Evolutionary conservation across 805 yeast genomes (phyloP), one percentile per base, ranked within the genome.

Genomic region (Candida ascalaphidarum): DNA sequence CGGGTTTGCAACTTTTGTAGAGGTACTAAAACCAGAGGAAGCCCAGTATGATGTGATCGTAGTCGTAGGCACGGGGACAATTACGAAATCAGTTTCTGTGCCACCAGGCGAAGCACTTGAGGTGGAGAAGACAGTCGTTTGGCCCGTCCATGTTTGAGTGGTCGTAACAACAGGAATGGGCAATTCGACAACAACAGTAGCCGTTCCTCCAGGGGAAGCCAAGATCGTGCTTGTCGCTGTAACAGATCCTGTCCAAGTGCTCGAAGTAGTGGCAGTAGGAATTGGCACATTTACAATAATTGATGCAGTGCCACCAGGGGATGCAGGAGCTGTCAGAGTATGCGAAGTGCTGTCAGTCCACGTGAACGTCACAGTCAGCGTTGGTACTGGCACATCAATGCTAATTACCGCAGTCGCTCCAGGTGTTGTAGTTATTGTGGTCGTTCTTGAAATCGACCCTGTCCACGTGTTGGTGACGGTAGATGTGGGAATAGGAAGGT

Each of bases 221-320:
- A 14, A 13, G 11, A 29, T n/a, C 2, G 39, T 31, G 20, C 25
- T 28, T 11, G 39, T 35, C 10, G 35, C 19, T 9, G 34, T 31
- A n/a, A 19, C 25, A 5, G 34, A 16, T 11, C 29, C 36, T 5
- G 38, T 31, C 34, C 39, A 36, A 11, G 36, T 29, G 3, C 19
- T 13, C 7, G 46, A 11, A 14, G 19, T 19, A n/a, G 34, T 32
- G 7, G 29, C 23, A 7, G 38, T 33, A 17, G 39, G 35, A 12
- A 21, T 29, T 14, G 46, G 44, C 5, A 28, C 25, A 9, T 35
- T 33, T 16, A 41, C 30, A 17, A 37, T 12, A 8, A 39, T 41
- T 9, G 46, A 33, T 17, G 25, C 33, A 7, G 35, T 34, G 14
- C 16, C 17, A 5, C 34, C 32, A 7, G 26, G 13, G 14, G 32